phyloP scores from a whole-genome alignment of 1,284 basidiomycete species.

The Trametes polyzona region DNA sequence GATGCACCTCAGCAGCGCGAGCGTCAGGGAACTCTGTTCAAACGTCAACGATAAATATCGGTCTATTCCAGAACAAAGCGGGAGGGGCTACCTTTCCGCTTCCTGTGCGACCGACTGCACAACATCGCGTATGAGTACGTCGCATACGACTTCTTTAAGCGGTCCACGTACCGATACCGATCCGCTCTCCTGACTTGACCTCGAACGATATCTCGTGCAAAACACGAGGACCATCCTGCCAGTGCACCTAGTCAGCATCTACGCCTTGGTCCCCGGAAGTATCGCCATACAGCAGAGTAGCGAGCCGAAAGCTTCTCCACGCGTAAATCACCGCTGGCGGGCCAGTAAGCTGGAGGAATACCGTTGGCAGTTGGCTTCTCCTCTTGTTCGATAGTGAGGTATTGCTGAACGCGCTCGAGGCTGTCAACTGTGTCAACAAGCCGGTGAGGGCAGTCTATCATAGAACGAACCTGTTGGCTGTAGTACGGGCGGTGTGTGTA shows the following conservation, averaged over 20 bases:
- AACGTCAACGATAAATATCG: too few relatives aligned
- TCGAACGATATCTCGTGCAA: slow-evolving; percentile 52
- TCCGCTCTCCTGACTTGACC: slow-evolving; percentile 56
- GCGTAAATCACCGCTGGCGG: slow-evolving; percentile 67
- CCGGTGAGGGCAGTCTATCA: too few relatives aligned
- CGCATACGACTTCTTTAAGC: background rate
- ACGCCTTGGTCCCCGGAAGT: background rate
- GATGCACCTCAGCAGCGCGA: slow-evolving; percentile 49
- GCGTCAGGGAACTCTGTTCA: slow-evolving; percentile 44
- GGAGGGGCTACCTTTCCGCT: slow-evolving; percentile 66
- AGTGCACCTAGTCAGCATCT: background rate
- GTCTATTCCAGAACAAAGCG: too few relatives aligned
- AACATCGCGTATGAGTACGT: background rate
- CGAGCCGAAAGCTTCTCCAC: slow-evolving; percentile 65
- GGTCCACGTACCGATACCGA: slow-evolving; percentile 47
- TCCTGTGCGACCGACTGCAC: slow-evolving; percentile 69
- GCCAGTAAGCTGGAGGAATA: slow-evolving; percentile 79
- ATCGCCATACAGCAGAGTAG: slow-evolving; percentile 44
- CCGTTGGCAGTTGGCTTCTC: slow-evolving; percentile 50
- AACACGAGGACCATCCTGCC: slow-evolving; percentile 46
- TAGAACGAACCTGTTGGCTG: background rate
- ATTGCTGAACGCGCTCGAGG: slow-evolving; percentile 55
- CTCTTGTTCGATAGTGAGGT: slow-evolving; percentile 75
- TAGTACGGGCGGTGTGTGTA: background rate
- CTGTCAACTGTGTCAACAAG: slow-evolving; percentile 12